These are phyloP conservation scores for Brettanomyces custersianus DNA, from an alignment of 805 yeast species.

Conservation along the genomic window DNA sequence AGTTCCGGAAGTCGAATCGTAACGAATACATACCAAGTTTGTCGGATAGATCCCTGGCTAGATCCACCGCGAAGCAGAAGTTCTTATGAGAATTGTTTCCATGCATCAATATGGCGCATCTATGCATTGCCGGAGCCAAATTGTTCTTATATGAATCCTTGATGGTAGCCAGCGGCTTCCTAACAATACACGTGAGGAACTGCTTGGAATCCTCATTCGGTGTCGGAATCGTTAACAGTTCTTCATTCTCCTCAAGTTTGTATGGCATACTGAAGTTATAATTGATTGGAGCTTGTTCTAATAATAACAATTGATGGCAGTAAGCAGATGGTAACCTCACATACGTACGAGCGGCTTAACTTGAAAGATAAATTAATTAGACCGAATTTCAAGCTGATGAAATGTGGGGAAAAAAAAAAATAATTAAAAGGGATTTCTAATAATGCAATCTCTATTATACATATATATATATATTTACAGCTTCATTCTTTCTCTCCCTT, in stretches of 20 bases:
- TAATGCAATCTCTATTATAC: background rate
- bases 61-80: slow-evolving; percentile 58
- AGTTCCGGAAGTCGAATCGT: slow-evolving; percentile 78
- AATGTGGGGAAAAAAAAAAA: no score
- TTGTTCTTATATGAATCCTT: slow-evolving; percentile 8
- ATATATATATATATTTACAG: background rate
- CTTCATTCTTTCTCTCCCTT: slow-evolving; percentile 10
- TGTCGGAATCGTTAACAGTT: slow-evolving; percentile 8
- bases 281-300: no score
- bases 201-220: slow-evolving; percentile 3
- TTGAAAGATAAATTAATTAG: no score
- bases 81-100: slow-evolving; percentile 83
- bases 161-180: slow-evolving; percentile 12
- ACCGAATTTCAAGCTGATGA: no score
- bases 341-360: no score
- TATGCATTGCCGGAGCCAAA: slow-evolving; percentile 9
- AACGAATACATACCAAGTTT: slow-evolving; percentile 55
- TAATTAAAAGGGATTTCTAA: no score
- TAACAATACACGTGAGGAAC: slow-evolving; percentile 13
- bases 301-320: no score
- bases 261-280: slow-evolving; percentile 4
- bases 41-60: slow-evolving; percentile 53
- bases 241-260: slow-evolving; percentile 9
- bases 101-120: slow-evolving; percentile 55
- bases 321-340: no score